Percentiles rank a stretch among this genome's conserved stretches.
Conservation (phyloP, 1,284 basidiomycete genomes). For the Polyporus tsugae region DNA sequence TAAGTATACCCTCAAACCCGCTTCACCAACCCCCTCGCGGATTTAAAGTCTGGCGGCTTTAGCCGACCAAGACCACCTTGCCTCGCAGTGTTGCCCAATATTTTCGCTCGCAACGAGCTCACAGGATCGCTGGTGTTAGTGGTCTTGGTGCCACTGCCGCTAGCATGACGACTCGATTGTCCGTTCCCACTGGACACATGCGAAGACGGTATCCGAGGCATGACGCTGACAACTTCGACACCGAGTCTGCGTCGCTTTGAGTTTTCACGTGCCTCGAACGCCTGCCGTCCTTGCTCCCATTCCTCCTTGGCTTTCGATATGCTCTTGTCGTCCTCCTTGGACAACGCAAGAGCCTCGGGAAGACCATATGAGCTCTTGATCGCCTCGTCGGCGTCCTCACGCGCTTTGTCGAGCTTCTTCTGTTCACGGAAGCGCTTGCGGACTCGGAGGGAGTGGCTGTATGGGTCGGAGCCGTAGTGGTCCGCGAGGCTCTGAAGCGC, state of each 20-base stretch:
- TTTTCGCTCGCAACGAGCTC: conserved; percentile 58
- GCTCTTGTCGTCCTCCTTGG: conserved; percentile 65
- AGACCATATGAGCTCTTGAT: conserved; percentile 81
- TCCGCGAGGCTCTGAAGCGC: conserved; percentile 80
- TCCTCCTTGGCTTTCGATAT: conserved; percentile 65
- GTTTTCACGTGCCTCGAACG: conserved; percentile 49
- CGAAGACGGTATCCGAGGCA: conserved; percentile 37
- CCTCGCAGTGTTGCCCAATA: conserved; percentile 57
- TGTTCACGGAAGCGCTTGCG: conserved; percentile 86
- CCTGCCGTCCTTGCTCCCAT: conserved; percentile 62
- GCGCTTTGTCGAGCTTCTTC: conserved; percentile 80
- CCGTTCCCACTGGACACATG: conserved; percentile 18
- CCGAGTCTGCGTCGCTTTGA: conserved; percentile 58
- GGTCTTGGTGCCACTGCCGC: conserved; percentile 19
- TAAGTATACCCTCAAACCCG: conserved; percentile 13
- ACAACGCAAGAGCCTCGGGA: conserved; percentile 65
- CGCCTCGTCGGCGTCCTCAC: conserved; percentile 70
- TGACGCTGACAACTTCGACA: conserved; percentile 42
- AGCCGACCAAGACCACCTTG: conserved; percentile 27
- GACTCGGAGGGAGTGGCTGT: conserved; percentile 74
- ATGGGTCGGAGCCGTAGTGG: conserved; percentile 85
- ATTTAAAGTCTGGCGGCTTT: conserved; percentile 35
- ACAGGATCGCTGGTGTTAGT: conserved; percentile 41
- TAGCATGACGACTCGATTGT: conserved; percentile 20
- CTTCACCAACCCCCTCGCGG: conserved; percentile 19